Evolutionary conservation across 2,329 filamentous ascomycete species (phyloP).

Genomic region (Elsinoe necatrix): DNA sequence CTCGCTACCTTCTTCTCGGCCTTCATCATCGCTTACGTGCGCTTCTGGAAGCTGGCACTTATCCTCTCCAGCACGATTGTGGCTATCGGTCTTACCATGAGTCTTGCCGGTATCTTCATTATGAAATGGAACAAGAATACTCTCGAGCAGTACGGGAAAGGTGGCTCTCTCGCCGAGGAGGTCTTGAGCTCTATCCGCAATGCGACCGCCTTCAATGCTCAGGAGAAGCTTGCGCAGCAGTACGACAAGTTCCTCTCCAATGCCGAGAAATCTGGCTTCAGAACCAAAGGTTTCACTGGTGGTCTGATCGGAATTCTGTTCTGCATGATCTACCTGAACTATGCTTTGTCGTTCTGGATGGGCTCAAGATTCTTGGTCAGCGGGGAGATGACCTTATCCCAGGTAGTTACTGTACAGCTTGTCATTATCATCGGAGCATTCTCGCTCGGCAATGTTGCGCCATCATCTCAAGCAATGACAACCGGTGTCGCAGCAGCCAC

Average conservation of each 20-base stretch:
- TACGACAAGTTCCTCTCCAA: constrained; percentile 68
- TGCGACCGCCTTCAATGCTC: constrained; percentile 84
- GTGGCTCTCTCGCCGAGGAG: constrained; percentile 85
- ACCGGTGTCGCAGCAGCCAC: constrained; percentile 72
- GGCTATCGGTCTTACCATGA: constrained; percentile 71
- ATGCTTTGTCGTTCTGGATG: constrained; percentile 82
- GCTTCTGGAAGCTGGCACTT: constrained; percentile 86
- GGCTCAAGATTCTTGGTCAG: constrained; percentile 66
- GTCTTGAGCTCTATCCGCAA: constrained; percentile 91
- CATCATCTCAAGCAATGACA: constrained; percentile 79
- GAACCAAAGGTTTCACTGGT: constrained; percentile 62
- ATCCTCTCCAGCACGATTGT: constrained; percentile 77
- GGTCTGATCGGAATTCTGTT: constrained; percentile 81
- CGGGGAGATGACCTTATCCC: constrained; percentile 56
- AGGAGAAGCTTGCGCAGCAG: constrained; percentile 78
- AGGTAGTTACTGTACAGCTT: constrained; percentile 78
- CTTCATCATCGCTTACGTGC: constrained; percentile 82
- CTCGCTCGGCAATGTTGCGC: constrained; percentile 76
- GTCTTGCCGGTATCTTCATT: constrained; percentile 62
- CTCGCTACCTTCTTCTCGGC: constrained; percentile 77
- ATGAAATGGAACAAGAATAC: constrained; percentile 73
- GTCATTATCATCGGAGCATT: constrained; percentile 90
- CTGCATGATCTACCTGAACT: constrained; percentile 75
- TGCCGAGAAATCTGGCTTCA: constrained; percentile 69
- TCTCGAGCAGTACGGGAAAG: constrained; percentile 69